Evolutionary conservation across 2,329 filamentous ascomycete species (phyloP), one percentile per base, ranked within the genome.

Genomic region (Penicillium sp.): DNA sequence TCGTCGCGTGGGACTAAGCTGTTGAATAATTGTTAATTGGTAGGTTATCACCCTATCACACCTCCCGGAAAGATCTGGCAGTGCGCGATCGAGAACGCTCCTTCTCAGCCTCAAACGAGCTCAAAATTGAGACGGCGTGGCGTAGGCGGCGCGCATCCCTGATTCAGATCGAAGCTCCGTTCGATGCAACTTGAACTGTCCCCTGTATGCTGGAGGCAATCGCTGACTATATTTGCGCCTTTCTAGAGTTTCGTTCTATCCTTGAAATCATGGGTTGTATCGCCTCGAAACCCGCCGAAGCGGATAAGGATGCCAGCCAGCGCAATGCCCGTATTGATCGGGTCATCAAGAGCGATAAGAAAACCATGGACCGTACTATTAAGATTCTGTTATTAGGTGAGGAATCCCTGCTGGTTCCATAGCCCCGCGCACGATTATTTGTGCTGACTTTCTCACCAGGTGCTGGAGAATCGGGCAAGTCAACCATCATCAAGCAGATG

Each of bases 401-500:
- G 85, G 76, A 26, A 27, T 33, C 19, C 37, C 10, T 19, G 35
- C 13, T 19, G 33, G 7, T n/a, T 19, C 16, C 11, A 14, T 16
- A 26, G 13, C 51, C 10, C 24, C 2, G 29, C 5, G 5, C 27
- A 29, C 31, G 10, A n/a, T 22, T 44, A 50, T 37, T 55, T 29
- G 29, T 21, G 22, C 70, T 75, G 63, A 77, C 70, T 62, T 53
- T 61, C 37, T 53, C 37, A n/a, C 39, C 48, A 97, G 93, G 93
- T 75, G 93, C 93, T 68, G 93, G 93, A 72, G 93, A 98, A 78
- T 95, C 90, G 57, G 91, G 93, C 64, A 98, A 98, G 78, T 97
- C 93, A 9, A 98, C 93, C 1, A 93, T 98, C 58, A 85, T 98
- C 64, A 98, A 98, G 80, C 93, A 98, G 82, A 98, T 99, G 95